Percentiles rank a stretch among this genome's conserved stretches.
Conservation (phyloP, 2,329 filamentous ascomycete genomes). For the Teratosphaeriaceae sp. region DNA sequence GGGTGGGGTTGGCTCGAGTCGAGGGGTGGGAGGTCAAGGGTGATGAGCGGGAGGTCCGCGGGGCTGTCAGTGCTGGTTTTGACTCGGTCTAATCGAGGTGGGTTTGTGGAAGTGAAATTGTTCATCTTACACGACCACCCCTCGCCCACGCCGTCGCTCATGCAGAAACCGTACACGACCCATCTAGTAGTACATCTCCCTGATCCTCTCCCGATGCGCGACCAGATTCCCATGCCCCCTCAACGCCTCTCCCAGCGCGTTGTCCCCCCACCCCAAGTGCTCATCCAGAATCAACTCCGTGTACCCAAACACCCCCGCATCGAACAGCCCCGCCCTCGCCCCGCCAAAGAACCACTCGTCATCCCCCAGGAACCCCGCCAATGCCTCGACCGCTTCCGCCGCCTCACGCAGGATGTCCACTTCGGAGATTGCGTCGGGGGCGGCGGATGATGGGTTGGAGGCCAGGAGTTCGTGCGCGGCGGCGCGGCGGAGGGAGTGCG, state of each 20-base stretch:
- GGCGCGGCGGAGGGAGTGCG: constrained; percentile 62
- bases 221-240: constrained; percentile 55
- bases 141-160: no score
- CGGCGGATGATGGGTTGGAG: constrained; percentile 45
- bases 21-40: no score
- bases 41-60: no score
- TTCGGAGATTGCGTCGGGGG: constrained; percentile 25
- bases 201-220: constrained; percentile 55
- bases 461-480: constrained; percentile 70
- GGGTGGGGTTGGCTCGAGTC: no score
- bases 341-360: constrained; percentile 56
- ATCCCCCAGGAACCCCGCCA: constrained; percentile 53
- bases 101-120: no score
- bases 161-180: no score
- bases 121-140: no score
- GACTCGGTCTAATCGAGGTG: no score
- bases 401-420: constrained; percentile 55
- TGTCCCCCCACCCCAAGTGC: constrained; percentile 57
- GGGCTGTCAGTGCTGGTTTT: no score
- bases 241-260: constrained; percentile 52
- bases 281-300: constrained; percentile 71
- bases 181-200: constrained; percentile 42
- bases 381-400: constrained; percentile 54
- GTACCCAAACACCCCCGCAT: constrained; percentile 86
- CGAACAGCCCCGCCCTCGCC: constrained; percentile 63